A percentile compares a stretch with the other conserved stretches of the same genome.
These are phyloP conservation scores for Termitomyces sp. DNA, from an alignment of 768 basidiomycete genomes.

Conservation along the genomic window DNA sequence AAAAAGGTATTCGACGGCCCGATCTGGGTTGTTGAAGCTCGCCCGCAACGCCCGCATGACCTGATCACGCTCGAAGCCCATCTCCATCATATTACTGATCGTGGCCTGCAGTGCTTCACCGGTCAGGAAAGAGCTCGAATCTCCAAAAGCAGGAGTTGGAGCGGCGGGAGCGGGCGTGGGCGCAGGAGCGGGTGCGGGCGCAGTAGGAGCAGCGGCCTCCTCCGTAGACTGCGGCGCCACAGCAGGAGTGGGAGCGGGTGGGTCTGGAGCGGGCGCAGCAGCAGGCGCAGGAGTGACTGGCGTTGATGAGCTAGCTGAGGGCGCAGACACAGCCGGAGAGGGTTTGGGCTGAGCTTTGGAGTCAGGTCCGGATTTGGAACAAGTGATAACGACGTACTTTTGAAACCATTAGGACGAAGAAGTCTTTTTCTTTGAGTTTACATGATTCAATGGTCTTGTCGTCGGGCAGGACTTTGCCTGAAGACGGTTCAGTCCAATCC, in stretches of 20 bases:
- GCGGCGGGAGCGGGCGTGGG: constrained; percentile 18
- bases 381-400: constrained; percentile 53
- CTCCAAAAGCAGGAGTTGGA: constrained; percentile 33
- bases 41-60: constrained; percentile 84
- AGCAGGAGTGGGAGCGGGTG: constrained; percentile 22
- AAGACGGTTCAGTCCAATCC: neutral
- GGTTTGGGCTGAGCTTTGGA: constrained; percentile 16
- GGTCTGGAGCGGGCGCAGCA: constrained; percentile 16
- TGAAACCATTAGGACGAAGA: constrained; percentile 97
- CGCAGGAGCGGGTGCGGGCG: constrained; percentile 19
- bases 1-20: constrained; percentile 98
- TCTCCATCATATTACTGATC: constrained; percentile 81
- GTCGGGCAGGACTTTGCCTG: constrained; percentile 90
- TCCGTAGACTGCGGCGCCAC: constrained; percentile 16
- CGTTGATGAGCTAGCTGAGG: constrained; percentile 25
- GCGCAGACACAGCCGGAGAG: constrained; percentile 24
- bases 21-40: constrained; percentile 95
- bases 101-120: constrained; percentile 73
- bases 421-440: constrained; percentile 97
- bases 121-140: constrained; percentile 60
- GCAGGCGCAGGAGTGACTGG: constrained; percentile 20
- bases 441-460: constrained; percentile 83
- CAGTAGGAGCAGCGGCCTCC: constrained; percentile 14
- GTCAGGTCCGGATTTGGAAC: constrained; percentile 18
- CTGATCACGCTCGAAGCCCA: constrained; percentile 89